Base-by-base conservation (phyloP, 352 stramenopile genomes). In the Pythium biforme region DNA sequence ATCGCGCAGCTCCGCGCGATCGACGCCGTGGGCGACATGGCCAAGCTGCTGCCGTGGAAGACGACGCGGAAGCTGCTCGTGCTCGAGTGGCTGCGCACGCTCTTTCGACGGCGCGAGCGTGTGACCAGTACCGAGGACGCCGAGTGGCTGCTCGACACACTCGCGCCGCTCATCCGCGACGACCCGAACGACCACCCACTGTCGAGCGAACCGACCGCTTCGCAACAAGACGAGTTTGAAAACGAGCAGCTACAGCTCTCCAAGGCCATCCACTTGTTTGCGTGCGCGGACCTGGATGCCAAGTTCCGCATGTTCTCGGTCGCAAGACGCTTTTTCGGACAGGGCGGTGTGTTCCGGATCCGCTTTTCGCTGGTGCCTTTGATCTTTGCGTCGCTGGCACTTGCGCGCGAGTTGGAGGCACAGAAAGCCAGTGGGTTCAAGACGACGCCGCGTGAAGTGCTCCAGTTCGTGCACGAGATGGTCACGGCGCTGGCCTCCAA, bases 381-480 rank as follows among this genome's bases (percentile, higher is more conserved):
- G 17, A 91, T 98, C 41, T 98, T 97, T 69, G 73, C 81, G 14
- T 90, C 88, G 3, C 73, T 99, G 11, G 62, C 73, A 20, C 83
- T 99, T 9, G 83, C 89, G 11, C 71, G 83, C 23, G 69, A 75
- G 19, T 40, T 91, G 11, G 68, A 68, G 22, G 47, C 48, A 8
- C 39, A 33, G 33, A 68, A 48, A 55, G 20, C 25, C 55, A 40
- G 71, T 31, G 55, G 54, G 12, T 59, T 59, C n/a, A 66, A 45
- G 37, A 83, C 81, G 20, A 92, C 83, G 3, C 90, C 90, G 33
- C 83, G 95, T 19, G 97, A 99, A 77, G 89, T 98, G 12, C 95
- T 99, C 37, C 92, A 99, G 43, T 99, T 99, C 66, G 81, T 99
- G 4, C 97, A 99, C 78, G 95, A 99, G 74, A 98, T 97, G 52